These are phyloP conservation scores for Brassica juncea DNA, from an alignment of 345 rosid genomes.

Conservation along the genomic window DNA sequence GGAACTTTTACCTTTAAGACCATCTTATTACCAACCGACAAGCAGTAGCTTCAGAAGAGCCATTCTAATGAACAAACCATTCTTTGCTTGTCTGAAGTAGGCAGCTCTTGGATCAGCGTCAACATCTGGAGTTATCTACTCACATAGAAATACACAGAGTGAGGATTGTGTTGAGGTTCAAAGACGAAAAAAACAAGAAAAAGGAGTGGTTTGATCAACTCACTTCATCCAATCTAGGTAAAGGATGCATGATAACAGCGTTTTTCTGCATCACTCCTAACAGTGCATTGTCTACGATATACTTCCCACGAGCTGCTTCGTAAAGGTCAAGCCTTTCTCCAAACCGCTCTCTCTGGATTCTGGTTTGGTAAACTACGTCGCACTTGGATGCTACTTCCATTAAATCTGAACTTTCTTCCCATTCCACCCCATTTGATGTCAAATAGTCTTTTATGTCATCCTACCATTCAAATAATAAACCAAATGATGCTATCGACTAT, in stretches of 20 bases:
- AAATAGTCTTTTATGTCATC: constrained; percentile 92
- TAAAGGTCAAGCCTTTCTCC: constrained; percentile 87
- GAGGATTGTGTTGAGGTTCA: background rate
- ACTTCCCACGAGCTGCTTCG: constrained; percentile 91
- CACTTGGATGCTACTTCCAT: constrained; percentile 86
- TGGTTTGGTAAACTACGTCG: constrained; percentile 88
- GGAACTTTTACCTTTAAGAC: background rate
- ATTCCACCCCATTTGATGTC: constrained; percentile 65
- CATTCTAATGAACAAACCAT: constrained; percentile 92
- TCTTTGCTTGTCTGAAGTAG: constrained; percentile 97
- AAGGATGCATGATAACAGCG: constrained; percentile 93
- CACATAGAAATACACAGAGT: background rate
- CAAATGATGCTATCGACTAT: too few relatives aligned
- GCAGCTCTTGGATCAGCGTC: constrained; percentile 93
- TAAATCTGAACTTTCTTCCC: constrained; percentile 87
- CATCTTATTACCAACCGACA: constrained; percentile 42
- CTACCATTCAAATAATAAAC: constrained; percentile 36
- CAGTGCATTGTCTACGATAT: constrained; percentile 65
- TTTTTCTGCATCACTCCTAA: constrained; percentile 76
- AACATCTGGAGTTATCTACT: constrained; percentile 74
- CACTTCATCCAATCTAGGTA: constrained; percentile 95
- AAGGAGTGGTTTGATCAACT: background rate
- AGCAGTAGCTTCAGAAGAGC: constrained; percentile 62
- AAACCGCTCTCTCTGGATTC: constrained; percentile 87
- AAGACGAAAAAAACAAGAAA: background rate